Evolutionary conservation across 1,139 yeast genomes (phyloP), one percentile per base, ranked within the genome.

Genomic region (Hyphopichia khmerensis): DNA sequence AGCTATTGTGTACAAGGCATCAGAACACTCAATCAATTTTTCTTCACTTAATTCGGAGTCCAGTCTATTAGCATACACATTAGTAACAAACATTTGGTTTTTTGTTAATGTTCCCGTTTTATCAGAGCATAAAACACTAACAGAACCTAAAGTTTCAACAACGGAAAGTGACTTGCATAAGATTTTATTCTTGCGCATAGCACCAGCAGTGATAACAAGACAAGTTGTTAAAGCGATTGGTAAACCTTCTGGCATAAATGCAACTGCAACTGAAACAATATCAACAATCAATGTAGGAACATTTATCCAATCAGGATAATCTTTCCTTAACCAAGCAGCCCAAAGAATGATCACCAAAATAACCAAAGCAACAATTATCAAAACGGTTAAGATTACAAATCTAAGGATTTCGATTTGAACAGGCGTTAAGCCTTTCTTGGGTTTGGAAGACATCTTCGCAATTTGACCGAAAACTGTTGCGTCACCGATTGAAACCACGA

Each of bases 261-360:
- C 61, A 37, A 65, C 67, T 1, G 65, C 63, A 40, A 65, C 57
- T 11, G 68, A 63, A 23, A 66, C 70, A 39, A 62, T 47, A 39
- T 62, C 66, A 16, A 64, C 63, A 35, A 65, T 64, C 44, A 65
- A 60, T 16, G 61, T 52, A 1, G 69, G 64, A 8, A 60, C 65
- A 41, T 53, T 57, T 35, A 66, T 63, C 71, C 71, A 66, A 39
- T 54, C 51, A n/a, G 65, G 68, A 39, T 64, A 57, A 9, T 41
- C 43, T 21, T 55, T 47, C 34, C 58, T 56, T 16, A 65, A 47
- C 67, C 75, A 76, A n/a, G 70, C 70, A 41, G 66, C 79, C 80
- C 81, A 77, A 14, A 74, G 52, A 35, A 74, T 59, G 45, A 50
- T 36, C 10, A 64, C 49, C 17, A 64, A 40, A 5, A 65, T 52